These are phyloP conservation scores for Lotmaria passim DNA, from an alignment of 208 protist species.

Conservation along the genomic window DNA sequence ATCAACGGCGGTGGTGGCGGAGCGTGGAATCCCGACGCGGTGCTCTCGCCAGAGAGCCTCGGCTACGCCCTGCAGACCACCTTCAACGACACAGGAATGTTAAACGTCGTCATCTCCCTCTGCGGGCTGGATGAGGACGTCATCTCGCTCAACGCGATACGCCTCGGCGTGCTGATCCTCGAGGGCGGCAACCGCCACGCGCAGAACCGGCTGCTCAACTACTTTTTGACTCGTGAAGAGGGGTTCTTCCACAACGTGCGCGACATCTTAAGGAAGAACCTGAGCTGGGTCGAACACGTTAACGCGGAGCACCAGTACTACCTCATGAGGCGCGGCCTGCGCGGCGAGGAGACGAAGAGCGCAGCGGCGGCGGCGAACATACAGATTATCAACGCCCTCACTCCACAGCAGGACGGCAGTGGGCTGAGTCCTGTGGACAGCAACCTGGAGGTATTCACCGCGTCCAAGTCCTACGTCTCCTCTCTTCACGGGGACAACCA, in stretches of 20 bases:
- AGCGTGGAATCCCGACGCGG: conserved; percentile 9
- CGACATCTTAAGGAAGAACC: conserved; percentile 48
- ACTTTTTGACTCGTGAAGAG: conserved; percentile 72
- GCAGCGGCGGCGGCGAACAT: conserved; percentile 38
- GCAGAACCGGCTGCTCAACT: conserved; percentile 60
- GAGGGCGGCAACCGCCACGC: conserved; percentile 79
- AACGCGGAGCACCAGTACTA: conserved; percentile 74
- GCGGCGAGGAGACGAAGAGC: conserved; percentile 18
- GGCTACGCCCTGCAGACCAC: conserved; percentile 56
- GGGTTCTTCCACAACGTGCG: conserved; percentile 80
- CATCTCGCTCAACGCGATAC: conserved; percentile 64
- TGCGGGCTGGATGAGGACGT: conserved; percentile 63
- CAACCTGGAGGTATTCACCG: conserved; percentile 22
- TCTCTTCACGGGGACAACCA: conserved; percentile 12
- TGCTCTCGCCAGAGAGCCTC: conserved; percentile 15
- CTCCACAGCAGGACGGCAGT: conserved; percentile 4
- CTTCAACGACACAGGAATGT: conserved; percentile 71
- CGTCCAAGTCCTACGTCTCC: conserved; percentile 15
- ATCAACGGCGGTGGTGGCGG: not conserved
- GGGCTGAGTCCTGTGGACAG: conserved; percentile 1
- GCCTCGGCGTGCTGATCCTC: conserved; percentile 66
- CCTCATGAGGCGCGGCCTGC: conserved; percentile 60
- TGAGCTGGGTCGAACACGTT: conserved; percentile 52
- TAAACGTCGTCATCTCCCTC: conserved; percentile 53
- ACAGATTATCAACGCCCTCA: conserved; percentile 51